Evolutionary conservation across 1,284 basidiomycete species (phyloP).

Genomic region (Cutaneotrichosporon arboriforme): DNA sequence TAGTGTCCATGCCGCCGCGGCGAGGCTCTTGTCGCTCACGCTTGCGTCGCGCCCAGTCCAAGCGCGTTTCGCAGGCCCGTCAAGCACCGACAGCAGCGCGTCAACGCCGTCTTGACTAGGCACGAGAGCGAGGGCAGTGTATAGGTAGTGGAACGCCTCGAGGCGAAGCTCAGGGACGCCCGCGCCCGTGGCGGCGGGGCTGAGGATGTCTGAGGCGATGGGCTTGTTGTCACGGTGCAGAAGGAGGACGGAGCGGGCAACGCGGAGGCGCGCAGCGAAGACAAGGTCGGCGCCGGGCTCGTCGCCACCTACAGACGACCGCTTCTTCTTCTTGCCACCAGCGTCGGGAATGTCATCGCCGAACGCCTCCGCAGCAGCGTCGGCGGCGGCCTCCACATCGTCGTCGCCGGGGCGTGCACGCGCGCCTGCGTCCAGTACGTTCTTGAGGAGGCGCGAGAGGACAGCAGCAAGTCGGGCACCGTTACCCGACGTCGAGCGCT

Average conservation of each 20-base stretch:
- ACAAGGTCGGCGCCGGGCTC: conserved; percentile 8
- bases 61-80: background rate
- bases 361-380: conserved; percentile 10
- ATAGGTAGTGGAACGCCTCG: conserved; percentile 13
- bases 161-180: conserved; percentile 12
- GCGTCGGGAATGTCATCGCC: conserved; percentile 1
- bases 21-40: conserved; percentile 7
- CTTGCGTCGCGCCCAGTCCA: conserved; percentile 15
- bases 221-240: conserved; percentile 2
- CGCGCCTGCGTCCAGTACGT: conserved; percentile 14
- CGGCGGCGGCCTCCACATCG: conserved; percentile 12
- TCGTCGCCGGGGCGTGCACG: conserved; percentile 12
- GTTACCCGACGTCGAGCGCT: conserved; percentile 4
- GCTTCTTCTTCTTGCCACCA: conserved; percentile 13
- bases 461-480: conserved; percentile 8
- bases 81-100: conserved; percentile 8
- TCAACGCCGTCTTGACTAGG: conserved; percentile 3
- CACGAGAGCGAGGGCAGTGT: conserved; percentile 10
- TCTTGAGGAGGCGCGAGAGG: conserved; percentile 11
- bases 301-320: conserved; percentile 3
- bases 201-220: background rate
- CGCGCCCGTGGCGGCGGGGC: background rate
- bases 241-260: conserved; percentile 9
- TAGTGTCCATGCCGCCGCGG: conserved; percentile 22
- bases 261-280: conserved; percentile 11